A percentile compares a stretch with the other conserved stretches of the same genome.
phyloP scores from a whole-genome alignment of 139 green algal species.

The Coelastrella sp. region DNA sequence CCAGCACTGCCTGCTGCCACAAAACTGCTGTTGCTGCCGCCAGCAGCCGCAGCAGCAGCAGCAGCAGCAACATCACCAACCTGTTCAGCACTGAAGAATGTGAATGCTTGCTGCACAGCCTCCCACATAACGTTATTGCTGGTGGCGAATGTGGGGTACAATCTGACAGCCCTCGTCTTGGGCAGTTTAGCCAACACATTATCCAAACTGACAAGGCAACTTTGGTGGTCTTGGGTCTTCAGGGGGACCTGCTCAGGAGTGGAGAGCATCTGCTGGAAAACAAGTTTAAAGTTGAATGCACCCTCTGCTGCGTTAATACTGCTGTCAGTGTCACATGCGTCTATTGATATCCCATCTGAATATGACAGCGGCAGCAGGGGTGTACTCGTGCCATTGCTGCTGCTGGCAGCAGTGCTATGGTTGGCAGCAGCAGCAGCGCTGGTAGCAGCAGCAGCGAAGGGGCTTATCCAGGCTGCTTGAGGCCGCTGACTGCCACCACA shows the following conservation, averaged over 20 bases:
- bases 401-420: constrained; percentile 30
- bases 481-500: neutral
- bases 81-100: constrained; percentile 51
- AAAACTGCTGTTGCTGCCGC: constrained; percentile 13
- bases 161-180: constrained; percentile 7
- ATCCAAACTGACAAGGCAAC: constrained; percentile 9
- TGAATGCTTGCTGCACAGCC: constrained; percentile 56
- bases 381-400: neutral
- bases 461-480: neutral
- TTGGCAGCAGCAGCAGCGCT: neutral
- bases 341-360: constrained; percentile 46
- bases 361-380: constrained; percentile 49
- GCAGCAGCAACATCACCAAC: neutral
- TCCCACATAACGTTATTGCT: constrained; percentile 46
- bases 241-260: neutral
- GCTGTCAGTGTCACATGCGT: neutral
- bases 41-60: neutral
- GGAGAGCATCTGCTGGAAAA: constrained; percentile 44
- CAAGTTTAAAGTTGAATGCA: constrained; percentile 30
- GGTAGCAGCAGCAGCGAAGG: neutral
- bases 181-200: constrained; percentile 9
- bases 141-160: constrained; percentile 40
- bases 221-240: neutral
- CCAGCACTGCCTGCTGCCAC: neutral
- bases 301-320: neutral